Percentiles rank a stretch among this genome's conserved stretches.
Evolutionary conservation across 2,329 filamentous ascomycete genomes (phyloP).

Genomic region (Cladosporium cucumerinum): DNA sequence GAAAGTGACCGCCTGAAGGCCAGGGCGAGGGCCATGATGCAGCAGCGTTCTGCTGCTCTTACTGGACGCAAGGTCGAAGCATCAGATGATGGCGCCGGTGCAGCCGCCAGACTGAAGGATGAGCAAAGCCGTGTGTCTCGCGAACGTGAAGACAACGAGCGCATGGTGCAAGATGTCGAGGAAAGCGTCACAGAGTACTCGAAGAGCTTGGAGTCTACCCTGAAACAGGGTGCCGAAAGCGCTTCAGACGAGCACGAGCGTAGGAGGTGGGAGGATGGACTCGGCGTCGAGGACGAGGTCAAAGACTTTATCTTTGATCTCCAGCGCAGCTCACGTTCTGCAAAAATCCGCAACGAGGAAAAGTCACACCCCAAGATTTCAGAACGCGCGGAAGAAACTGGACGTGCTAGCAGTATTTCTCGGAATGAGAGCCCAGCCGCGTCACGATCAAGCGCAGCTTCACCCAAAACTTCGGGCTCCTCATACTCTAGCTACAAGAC

Average conservation of each 20-base stretch:
- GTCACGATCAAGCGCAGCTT: conserved; percentile 31
- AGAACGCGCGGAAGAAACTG: conserved; percentile 28
- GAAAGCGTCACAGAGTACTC: conserved; percentile 91
- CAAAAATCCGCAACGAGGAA: conserved; percentile 65
- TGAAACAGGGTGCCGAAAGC: conserved; percentile 76
- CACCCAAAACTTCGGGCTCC: conserved; percentile 51
- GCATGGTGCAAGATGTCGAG: conserved; percentile 95
- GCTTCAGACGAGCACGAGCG: conserved; percentile 83
- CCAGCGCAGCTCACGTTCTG: conserved; percentile 77
- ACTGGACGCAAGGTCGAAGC: conserved; percentile 71
- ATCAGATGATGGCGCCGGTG: conserved; percentile 69
- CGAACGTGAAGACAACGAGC: conserved; percentile 90
- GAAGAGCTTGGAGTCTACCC: conserved; percentile 75
- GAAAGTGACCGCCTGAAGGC: conserved; percentile 94
- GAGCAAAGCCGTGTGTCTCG: conserved; percentile 76
- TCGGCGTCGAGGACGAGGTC: conserved; percentile 94
- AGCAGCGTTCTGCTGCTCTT: conserved; percentile 88
- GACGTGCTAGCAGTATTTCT: conserved; percentile 28
- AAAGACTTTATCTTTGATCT: conserved; percentile 98
- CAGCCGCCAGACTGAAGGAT: conserved; percentile 81
- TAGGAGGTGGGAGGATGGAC: conserved; percentile 89
- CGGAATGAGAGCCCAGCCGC: conserved; percentile 33
- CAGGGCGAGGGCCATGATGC: conserved; percentile 96
- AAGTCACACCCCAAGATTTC: conserved; percentile 20
- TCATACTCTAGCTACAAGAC: conserved; percentile 84